Percentiles rank a stretch among this genome's conserved stretches.
Evolutionary conservation across 768 basidiomycete genomes (phyloP).

Genomic region (Lactarius tabidus): DNA sequence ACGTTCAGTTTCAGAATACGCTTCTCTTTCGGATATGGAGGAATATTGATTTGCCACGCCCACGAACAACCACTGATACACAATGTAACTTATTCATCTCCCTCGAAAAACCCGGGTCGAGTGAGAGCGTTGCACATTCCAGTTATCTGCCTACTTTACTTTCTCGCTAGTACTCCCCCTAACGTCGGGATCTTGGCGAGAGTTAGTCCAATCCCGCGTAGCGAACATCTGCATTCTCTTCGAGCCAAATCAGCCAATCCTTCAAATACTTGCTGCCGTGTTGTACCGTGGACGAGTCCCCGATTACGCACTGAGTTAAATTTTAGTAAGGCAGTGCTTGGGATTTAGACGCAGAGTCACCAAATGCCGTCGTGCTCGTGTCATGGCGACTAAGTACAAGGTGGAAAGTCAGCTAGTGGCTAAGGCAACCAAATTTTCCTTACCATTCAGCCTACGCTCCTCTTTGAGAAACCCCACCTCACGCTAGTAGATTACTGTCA

Average conservation of each 20-base stretch:
- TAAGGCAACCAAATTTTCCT: slow-evolving; percentile 21
- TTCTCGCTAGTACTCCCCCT: background rate
- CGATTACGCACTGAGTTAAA: slow-evolving; percentile 73
- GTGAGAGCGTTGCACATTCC: background rate
- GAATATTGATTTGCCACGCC: slow-evolving; percentile 46
- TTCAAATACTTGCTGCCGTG: slow-evolving; percentile 84
- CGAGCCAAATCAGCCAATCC: slow-evolving; percentile 89
- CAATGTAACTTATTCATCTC: slow-evolving; percentile 17
- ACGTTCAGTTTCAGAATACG: slow-evolving; percentile 72
- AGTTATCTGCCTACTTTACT: slow-evolving; percentile 9
- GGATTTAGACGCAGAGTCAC: slow-evolving; percentile 42
- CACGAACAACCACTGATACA: slow-evolving; percentile 6
- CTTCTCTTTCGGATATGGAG: slow-evolving; percentile 72
- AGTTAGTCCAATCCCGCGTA: slow-evolving; percentile 61
- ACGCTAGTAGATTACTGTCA: slow-evolving; percentile 41
- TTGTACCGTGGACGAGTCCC: slow-evolving; percentile 87
- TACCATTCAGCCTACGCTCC: slow-evolving; percentile 85
- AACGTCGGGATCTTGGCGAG: background rate
- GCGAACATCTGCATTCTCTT: slow-evolving; percentile 84
- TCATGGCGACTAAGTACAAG: slow-evolving; percentile 73
- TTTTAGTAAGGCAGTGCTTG: background rate
- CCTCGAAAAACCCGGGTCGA: background rate
- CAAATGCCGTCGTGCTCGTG: slow-evolving; percentile 81
- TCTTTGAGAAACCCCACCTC: slow-evolving; percentile 96
- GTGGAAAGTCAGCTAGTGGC: slow-evolving; percentile 17